Evolutionary conservation across 2,329 filamentous ascomycete species (phyloP).

Genomic region (Colletotrichum noveboracense): DNA sequence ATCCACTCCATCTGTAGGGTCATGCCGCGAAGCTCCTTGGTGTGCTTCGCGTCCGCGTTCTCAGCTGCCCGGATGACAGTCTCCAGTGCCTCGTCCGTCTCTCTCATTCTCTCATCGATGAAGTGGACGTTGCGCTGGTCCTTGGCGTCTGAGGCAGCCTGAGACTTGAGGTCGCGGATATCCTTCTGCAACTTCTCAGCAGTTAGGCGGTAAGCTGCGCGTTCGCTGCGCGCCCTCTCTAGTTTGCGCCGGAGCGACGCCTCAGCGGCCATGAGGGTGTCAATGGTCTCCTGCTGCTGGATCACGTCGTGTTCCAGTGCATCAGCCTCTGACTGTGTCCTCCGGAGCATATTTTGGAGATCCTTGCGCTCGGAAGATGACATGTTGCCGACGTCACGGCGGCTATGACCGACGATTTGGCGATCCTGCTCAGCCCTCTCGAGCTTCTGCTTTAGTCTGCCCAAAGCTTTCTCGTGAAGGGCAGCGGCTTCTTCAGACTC

Average conservation of each 20-base stretch:
- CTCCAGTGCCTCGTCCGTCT: slow-evolving; percentile 59
- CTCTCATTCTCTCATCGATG: slow-evolving; percentile 32
- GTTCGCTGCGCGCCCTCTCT: slow-evolving; percentile 71
- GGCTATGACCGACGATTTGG: slow-evolving; percentile 28
- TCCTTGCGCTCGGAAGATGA: slow-evolving; percentile 52
- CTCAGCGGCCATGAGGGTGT: slow-evolving; percentile 60
- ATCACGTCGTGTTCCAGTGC: slow-evolving; percentile 75
- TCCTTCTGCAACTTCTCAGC: slow-evolving; percentile 61
- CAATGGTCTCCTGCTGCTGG: slow-evolving; percentile 71
- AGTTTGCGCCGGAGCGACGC: slow-evolving; percentile 69
- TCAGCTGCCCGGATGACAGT: slow-evolving; percentile 63
- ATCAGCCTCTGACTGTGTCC: slow-evolving; percentile 68
- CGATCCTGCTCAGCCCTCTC: slow-evolving; percentile 58
- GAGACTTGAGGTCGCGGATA: slow-evolving; percentile 49
- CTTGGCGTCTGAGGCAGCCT: slow-evolving; percentile 37
- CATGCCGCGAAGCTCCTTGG: slow-evolving; percentile 80
- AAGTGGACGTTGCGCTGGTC: slow-evolving; percentile 33
- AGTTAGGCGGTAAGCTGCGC: slow-evolving; percentile 58
- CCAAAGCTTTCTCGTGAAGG: slow-evolving; percentile 48
- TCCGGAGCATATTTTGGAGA: slow-evolving; percentile 64
- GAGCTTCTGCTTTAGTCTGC: slow-evolving; percentile 52
- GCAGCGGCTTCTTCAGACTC: slow-evolving; percentile 53
- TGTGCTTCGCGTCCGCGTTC: slow-evolving; percentile 71
- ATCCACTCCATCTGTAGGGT: slow-evolving; percentile 92
- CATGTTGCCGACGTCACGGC: slow-evolving; percentile 29